Evolutionary conservation across 495 filamentous ascomycete species (phyloP), one percentile per base, ranked within the genome.

Genomic region (Aspergillus taichungensis): DNA sequence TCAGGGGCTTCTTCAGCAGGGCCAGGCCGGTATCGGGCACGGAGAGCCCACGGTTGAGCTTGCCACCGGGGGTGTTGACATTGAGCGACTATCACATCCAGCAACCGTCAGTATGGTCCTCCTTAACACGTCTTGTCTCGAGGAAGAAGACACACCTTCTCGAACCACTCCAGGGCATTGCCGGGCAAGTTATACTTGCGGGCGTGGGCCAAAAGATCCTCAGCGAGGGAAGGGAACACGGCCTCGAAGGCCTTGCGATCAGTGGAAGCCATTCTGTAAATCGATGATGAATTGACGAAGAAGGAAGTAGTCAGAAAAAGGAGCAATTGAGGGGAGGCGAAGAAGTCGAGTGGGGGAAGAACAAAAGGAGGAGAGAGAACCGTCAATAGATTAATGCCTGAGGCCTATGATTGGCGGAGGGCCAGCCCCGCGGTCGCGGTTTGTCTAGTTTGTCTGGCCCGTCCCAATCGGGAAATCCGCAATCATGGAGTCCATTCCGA

Each of bases 21-120:
- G 92, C 62, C 50, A 84, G 80, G 43, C 80, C 78, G 39, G 88
- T 91, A 72, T 98, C 92, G 46, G 90, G 85, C 39, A 96, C 89
- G 41, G 92, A 96, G 80, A 98, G 92, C 66, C 94, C 92, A 53
- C 92, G 87, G 73, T 97, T 98, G 73, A 88, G 91, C 78, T 98
- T 98, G 57, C 92, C 92, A 56, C 94, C 94, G 39, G 90, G 69
- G 11, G 85, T 77, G 65, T 98, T 98, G 74, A 81, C 76, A 52
- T 85, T 73, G 50, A 97, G 75, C 39, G 73, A 78, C 88, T 94
- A 60, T 12, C 49, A 5, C 13, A 28, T 35, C 37, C 7, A 43
- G 34, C 51, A 41, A 28, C 27, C 9, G 18, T 30, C 31, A 13
- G 18, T 24, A 24, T 24, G 18, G 18, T 24, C 18, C 18, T 24